Percentiles rank a stretch among this genome's conserved stretches.
phyloP scores from a whole-genome alignment of 2,329 filamentous ascomycete species.

The Fusarium sp. region DNA sequence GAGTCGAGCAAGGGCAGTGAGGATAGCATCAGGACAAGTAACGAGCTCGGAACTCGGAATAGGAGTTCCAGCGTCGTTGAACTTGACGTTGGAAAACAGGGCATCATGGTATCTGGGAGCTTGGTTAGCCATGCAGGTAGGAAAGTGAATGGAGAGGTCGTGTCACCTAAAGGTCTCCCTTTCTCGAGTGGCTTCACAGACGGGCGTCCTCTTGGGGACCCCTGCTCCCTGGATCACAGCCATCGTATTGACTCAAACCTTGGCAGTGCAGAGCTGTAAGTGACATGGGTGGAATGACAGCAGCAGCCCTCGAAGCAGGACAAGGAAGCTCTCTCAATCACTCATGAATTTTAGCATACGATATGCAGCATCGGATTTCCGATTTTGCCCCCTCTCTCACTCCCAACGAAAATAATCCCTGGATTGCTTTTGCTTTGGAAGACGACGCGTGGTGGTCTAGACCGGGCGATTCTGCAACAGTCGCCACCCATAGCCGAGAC shows the following conservation, averaged over 20 bases:
- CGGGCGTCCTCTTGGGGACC: constrained; percentile 18
- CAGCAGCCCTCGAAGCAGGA: too few species aligned
- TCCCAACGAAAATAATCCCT: background rate
- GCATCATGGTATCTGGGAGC: constrained; percentile 19
- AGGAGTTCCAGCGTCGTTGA: constrained; percentile 38
- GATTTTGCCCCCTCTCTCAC: background rate
- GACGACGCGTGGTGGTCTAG: background rate
- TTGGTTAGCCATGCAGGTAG: background rate
- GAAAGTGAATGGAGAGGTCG: background rate
- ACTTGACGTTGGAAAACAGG: constrained; percentile 22
- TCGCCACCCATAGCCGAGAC: background rate
- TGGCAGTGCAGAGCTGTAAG: background rate
- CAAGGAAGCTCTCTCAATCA: background rate
- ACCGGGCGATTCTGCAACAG: background rate
- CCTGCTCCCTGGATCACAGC: background rate
- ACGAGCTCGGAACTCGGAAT: constrained; percentile 41
- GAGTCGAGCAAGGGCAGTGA: constrained; percentile 62
- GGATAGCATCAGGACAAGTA: constrained; percentile 47
- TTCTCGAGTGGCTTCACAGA: constrained; percentile 43
- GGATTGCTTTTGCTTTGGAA: background rate
- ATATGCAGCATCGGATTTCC: background rate
- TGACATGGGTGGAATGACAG: background rate
- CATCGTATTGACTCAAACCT: background rate
- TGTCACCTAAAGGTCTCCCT: constrained; percentile 46
- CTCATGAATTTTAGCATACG: background rate